Conservation (phyloP, 768 basidiomycete genomes). For the Lepiota subincarnata region DNA sequence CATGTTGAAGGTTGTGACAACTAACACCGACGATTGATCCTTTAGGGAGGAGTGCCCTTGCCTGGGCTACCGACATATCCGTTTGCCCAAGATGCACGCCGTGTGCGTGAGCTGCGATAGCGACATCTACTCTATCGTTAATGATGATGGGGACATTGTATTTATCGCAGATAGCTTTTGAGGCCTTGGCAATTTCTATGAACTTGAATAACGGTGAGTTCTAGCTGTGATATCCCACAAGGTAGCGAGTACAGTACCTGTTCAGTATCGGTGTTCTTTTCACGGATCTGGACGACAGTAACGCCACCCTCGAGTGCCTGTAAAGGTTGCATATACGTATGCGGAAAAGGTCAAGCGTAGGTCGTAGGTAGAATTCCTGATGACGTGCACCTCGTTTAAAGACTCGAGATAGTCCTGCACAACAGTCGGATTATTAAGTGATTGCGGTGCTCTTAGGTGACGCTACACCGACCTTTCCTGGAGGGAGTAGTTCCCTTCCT, state of each 20-base stretch:
- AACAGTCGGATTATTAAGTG: constrained; percentile 12
- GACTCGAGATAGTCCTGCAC: constrained; percentile 62
- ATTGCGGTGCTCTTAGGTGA: not conserved
- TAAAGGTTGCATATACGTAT: constrained; percentile 4
- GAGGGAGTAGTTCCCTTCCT: constrained; percentile 70
- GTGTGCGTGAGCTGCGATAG: constrained; percentile 66
- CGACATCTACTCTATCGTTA: constrained; percentile 86
- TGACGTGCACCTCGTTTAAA: constrained; percentile 60
- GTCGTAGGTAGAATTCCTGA: not conserved
- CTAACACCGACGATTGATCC: constrained; percentile 78
- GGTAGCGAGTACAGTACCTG: constrained; percentile 49
- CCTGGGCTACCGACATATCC: constrained; percentile 71
- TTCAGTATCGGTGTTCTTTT: constrained; percentile 77
- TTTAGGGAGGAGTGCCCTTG: constrained; percentile 62
- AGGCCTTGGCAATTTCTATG: constrained; percentile 63
- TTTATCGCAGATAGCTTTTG: constrained; percentile 68
- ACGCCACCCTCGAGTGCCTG: constrained; percentile 85
- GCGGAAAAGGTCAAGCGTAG: not conserved
- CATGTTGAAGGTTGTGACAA: constrained; percentile 65
- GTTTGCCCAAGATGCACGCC: constrained; percentile 90
- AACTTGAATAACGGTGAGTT: constrained; percentile 45
- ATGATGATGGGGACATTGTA: constrained; percentile 83
- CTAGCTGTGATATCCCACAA: not conserved
- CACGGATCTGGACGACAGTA: constrained; percentile 84
- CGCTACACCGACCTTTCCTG: constrained; percentile 54